Conservation (phyloP, 495 filamentous ascomycete genomes). For the Xylaria venustula region DNA sequence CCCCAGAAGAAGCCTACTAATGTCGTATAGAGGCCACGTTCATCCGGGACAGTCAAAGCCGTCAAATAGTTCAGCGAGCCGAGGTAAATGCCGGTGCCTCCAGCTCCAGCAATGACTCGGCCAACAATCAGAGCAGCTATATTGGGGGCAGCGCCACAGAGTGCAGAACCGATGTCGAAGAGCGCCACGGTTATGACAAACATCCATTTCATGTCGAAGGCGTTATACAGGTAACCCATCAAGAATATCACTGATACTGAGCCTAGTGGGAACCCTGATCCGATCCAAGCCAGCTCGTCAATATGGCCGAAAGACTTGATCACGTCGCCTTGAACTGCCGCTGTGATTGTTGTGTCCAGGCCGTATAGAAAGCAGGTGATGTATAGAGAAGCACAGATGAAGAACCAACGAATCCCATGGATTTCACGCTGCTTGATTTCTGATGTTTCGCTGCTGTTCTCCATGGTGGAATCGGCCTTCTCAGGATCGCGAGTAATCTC, state of each 20-base stretch:
- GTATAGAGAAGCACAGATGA: slow-evolving; percentile 47
- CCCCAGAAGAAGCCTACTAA: slow-evolving; percentile 48
- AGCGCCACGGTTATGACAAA: slow-evolving; percentile 47
- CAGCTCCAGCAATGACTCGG: slow-evolving; percentile 37
- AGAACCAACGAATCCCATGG: slow-evolving; percentile 35
- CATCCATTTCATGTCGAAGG: slow-evolving; percentile 53
- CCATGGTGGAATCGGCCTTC: not conserved
- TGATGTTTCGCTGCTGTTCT: not conserved
- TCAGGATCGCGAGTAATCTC: not conserved
- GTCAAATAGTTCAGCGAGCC: slow-evolving; percentile 47
- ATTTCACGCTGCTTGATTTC: slow-evolving; percentile 2
- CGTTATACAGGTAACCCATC: slow-evolving; percentile 30
- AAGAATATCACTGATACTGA: slow-evolving; percentile 47
- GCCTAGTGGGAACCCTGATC: slow-evolving; percentile 52
- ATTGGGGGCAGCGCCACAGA: slow-evolving; percentile 54
- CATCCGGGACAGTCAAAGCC: slow-evolving; percentile 38
- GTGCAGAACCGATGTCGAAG: slow-evolving; percentile 52
- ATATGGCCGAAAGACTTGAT: slow-evolving; percentile 49
- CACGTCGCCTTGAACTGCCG: slow-evolving; percentile 56
- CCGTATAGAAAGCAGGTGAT: slow-evolving; percentile 53
- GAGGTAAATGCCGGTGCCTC: slow-evolving; percentile 51
- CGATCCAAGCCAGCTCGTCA: slow-evolving; percentile 58
- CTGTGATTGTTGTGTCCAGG: slow-evolving; percentile 63
- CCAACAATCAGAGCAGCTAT: slow-evolving; percentile 55
- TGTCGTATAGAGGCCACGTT: slow-evolving; percentile 50